phyloP scores from a whole-genome alignment of 1,284 basidiomycete genomes.

The Earliella scabrosa region DNA sequence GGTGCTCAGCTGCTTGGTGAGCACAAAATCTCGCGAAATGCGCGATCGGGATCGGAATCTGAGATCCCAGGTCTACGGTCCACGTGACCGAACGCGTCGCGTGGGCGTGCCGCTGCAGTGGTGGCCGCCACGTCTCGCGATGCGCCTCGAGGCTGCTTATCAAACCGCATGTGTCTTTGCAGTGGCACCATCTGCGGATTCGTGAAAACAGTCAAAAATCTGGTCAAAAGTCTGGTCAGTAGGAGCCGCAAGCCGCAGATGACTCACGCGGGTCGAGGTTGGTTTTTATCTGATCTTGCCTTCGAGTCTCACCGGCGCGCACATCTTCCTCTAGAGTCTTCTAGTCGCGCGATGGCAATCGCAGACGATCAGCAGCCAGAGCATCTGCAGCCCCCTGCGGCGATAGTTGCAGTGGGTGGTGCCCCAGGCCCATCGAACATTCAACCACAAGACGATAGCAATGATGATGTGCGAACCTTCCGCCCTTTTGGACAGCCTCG shows the following conservation, averaged over 20 bases:
- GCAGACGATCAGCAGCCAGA: conserved; percentile 2
- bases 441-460: conserved; percentile 2
- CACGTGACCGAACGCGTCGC: too few species aligned
- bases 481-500: not conserved
- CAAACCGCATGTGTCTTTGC: too few species aligned
- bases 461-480: conserved; percentile 13
- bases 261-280: not conserved
- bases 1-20: conserved; percentile 20
- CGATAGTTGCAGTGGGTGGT: too few species aligned
- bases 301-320: not conserved
- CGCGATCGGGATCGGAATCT: conserved; percentile 7
- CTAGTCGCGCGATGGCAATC: conserved; percentile 1
- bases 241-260: not conserved
- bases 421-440: not conserved
- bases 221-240: too few species aligned
- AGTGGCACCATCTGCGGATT: too few species aligned
- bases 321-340: not conserved
- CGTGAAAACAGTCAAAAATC: too few species aligned
- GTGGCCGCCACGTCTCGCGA: too few species aligned
- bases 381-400: too few species aligned
- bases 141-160: conserved; percentile 5
- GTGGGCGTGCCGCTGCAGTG: too few species aligned
- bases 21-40: conserved; percentile 16
- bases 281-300: not conserved
- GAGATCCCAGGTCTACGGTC: not conserved